Evolutionary conservation across 106 monocot species (phyloP).

Genomic region (Dioscorea zingiberensis): DNA sequence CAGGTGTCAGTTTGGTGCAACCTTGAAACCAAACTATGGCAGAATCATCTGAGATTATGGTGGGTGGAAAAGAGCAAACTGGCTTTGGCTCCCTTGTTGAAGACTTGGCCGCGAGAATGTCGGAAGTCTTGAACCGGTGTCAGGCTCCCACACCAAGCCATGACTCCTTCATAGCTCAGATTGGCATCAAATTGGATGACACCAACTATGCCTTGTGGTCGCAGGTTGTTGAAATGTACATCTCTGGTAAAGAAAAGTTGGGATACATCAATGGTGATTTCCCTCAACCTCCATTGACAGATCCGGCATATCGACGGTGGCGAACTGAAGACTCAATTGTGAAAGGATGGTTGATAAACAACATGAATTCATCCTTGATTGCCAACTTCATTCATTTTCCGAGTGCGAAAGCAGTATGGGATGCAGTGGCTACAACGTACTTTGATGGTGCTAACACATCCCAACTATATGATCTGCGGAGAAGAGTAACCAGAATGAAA

Average conservation of each 20-base stretch:
- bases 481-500: constrained; percentile 6
- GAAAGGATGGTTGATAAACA: constrained; percentile 19
- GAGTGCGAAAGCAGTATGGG: constrained; percentile 13
- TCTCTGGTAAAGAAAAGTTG: too few relatives aligned
- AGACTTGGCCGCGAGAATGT: background rate
- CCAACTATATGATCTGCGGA: constrained; percentile 7
- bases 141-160: too few relatives aligned
- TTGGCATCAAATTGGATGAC: constrained; percentile 12
- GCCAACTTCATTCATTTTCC: constrained; percentile 3
- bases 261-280: constrained; percentile 15
- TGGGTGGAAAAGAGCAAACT: too few relatives aligned
- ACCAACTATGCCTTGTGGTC: constrained; percentile 18
- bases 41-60: too few relatives aligned
- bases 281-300: background rate
- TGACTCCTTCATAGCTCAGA: background rate
- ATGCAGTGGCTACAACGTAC: too few relatives aligned
- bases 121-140: background rate
- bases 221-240: constrained; percentile 22
- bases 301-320: constrained; percentile 3
- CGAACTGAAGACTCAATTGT: constrained; percentile 10
- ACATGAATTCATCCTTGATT: background rate
- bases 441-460: constrained; percentile 4
- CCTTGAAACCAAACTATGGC: too few relatives aligned
- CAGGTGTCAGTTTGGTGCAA: too few relatives aligned
- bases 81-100: too few relatives aligned